A percentile compares a stretch with the other conserved stretches of the same genome.
Evolutionary conservation across 495 filamentous ascomycete genomes (phyloP).

Genomic region (Hypoxylon trugodes): DNA sequence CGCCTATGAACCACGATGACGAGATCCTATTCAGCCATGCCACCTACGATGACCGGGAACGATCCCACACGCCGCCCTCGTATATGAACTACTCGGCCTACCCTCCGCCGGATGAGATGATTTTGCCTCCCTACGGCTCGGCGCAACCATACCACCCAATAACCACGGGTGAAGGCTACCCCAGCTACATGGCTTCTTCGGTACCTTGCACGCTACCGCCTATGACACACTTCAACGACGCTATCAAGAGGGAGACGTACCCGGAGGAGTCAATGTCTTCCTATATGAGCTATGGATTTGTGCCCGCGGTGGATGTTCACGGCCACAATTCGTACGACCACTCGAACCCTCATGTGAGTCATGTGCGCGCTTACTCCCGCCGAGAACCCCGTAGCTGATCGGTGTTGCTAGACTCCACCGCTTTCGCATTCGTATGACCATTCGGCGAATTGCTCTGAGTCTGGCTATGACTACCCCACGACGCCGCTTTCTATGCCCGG

Average conservation of each 20-base stretch:
- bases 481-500: slow-evolving; percentile 74
- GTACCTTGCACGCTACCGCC: slow-evolving; percentile 69
- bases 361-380: slow-evolving; percentile 48
- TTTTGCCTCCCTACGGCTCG: slow-evolving; percentile 69
- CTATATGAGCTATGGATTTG: slow-evolving; percentile 78
- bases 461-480: slow-evolving; percentile 67
- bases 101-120: slow-evolving; percentile 71
- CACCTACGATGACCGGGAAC: slow-evolving; percentile 62
- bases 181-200: slow-evolving; percentile 68
- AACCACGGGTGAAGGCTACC: slow-evolving; percentile 67
- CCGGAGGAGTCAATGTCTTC: slow-evolving; percentile 74
- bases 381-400: slow-evolving; percentile 58
- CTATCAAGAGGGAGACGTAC: slow-evolving; percentile 67
- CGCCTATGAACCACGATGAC: slow-evolving; percentile 62
- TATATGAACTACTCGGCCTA: slow-evolving; percentile 73
- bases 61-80: slow-evolving; percentile 75
- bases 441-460: slow-evolving; percentile 69
- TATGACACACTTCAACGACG: slow-evolving; percentile 68
- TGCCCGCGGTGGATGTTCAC: slow-evolving; percentile 78
- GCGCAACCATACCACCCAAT: slow-evolving; percentile 70
- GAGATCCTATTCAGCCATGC: slow-evolving; percentile 57
- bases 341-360: slow-evolving; percentile 75
- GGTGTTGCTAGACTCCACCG: slow-evolving; percentile 77
- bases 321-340: slow-evolving; percentile 66
- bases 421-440: slow-evolving; percentile 83